Evolutionary conservation across 2,329 filamentous ascomycete species (phyloP), one percentile per base, ranked within the genome.

Genomic region (Calonectria leucothoes): DNA sequence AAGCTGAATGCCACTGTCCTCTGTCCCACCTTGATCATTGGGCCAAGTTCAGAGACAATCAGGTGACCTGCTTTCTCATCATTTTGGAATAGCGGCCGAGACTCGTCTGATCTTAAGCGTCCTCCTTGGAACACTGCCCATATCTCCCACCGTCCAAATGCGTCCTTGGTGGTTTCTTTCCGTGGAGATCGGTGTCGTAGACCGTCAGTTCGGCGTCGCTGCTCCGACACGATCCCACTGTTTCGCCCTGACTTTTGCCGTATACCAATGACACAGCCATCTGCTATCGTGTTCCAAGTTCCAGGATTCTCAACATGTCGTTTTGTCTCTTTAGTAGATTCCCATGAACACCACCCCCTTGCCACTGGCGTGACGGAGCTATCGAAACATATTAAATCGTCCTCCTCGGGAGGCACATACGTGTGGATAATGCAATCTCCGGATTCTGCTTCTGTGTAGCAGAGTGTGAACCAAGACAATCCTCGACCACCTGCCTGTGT

Each of bases 1-100:
- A 95, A 91, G 0, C 90, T 93, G 35, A 96, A 89, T 0, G 91
- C 94, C 4, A 94, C 88, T 65, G 92, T 93, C 57, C 89, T 87
- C 61, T 89, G 88, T 15, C 94, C 94, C 1, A 95, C 84, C 66
- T 86, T 86, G 2, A 88, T 87, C 70, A 93, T 90, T 0, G 94
- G 94, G 0, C 94, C 94, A 1, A 93, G 85, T 57, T 88, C 88
- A 3, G 90, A 90, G 27, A 95, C 91, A 59, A 94, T 90, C 6
- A 96, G 86, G 70, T 91, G 88, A 3, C 88, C 86, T 4, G 86
- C 84, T 51, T 85, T 80, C 48, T 86, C 84, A 6, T 83, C 81
- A 12, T 86, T 82, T 8, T 83, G 77, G 67, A 86, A 85, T 15
- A 91, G 84, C 11, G 86, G 86, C 37, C 81, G 82, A 1, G 85